These are phyloP conservation scores for Acanthamoeba castellanii DNA, from an alignment of 208 protist species.

Conservation along the genomic window DNA sequence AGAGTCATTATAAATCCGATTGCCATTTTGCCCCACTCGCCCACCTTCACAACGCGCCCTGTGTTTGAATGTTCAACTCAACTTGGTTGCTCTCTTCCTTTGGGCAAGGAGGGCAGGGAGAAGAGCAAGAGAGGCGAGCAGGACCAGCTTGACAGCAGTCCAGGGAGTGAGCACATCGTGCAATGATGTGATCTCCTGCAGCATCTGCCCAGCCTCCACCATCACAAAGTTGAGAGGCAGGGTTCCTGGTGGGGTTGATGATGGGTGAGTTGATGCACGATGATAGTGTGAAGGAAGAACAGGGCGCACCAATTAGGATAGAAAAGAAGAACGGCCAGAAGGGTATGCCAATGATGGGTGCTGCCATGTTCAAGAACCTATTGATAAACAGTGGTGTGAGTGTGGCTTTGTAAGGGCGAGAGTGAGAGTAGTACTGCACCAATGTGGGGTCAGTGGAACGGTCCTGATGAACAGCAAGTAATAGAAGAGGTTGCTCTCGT, in stretches of 20 bases:
- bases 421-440: background rate
- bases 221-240: conserved; percentile 59
- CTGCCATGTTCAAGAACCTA: conserved; percentile 46
- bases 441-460: conserved; percentile 28
- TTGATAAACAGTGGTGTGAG: background rate
- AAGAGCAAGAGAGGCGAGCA: background rate
- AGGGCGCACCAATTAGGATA: background rate
- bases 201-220: conserved; percentile 41
- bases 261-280: background rate
- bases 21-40: background rate
- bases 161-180: conserved; percentile 28
- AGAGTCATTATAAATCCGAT: conserved; percentile 8
- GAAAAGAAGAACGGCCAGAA: conserved; percentile 67
- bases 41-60: background rate
- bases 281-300: background rate
- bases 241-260: background rate
- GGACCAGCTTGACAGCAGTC: background rate
- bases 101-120: background rate
- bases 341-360: conserved; percentile 3
- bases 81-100: background rate
- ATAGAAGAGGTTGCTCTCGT: conserved; percentile 8
- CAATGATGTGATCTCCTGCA: conserved; percentile 27
- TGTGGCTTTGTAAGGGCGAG: background rate
- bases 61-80: background rate
- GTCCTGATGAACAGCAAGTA: conserved; percentile 35